A percentile compares a stretch with the other conserved stretches of the same genome.
Evolutionary conservation across 441 rosid genomes (phyloP).

Genomic region (Theobroma grandiflorum): DNA sequence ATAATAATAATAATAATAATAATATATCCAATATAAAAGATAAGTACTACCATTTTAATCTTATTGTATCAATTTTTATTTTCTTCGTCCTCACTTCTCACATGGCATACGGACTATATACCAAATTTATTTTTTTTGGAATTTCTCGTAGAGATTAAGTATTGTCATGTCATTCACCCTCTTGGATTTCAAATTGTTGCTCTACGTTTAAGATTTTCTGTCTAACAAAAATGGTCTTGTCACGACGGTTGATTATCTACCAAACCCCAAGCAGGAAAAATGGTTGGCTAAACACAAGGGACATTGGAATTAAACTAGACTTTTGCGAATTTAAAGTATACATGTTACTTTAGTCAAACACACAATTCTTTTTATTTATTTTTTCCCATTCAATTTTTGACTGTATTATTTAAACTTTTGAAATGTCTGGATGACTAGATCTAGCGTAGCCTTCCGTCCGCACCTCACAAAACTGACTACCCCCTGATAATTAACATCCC

Average conservation of each 20-base stretch:
- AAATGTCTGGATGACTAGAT: no score
- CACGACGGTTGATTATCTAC: no score
- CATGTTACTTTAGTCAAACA: background rate
- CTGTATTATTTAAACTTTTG: background rate
- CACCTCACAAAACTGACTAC: background rate
- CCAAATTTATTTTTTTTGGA: no score
- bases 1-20: no score
- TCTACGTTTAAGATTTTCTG: background rate
- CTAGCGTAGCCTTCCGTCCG: background rate
- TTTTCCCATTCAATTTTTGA: background rate
- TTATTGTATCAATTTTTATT: no score
- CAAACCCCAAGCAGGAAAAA: no score
- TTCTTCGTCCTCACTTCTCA: no score
- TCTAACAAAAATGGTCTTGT: background rate
- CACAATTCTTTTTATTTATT: background rate
- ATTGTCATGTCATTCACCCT: background rate
- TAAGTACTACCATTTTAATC: no score
- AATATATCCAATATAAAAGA: no score
- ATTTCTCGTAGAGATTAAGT: background rate
- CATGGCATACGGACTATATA: no score
- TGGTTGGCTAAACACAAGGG: no score
- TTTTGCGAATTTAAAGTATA: background rate
- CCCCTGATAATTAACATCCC: background rate
- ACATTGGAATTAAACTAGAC: no score
- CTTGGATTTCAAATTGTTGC: background rate